Percentiles rank a stretch among this genome's conserved stretches.
Conservation (phyloP, 257 asterid genomes). For the Primulina huaijiensis region DNA sequence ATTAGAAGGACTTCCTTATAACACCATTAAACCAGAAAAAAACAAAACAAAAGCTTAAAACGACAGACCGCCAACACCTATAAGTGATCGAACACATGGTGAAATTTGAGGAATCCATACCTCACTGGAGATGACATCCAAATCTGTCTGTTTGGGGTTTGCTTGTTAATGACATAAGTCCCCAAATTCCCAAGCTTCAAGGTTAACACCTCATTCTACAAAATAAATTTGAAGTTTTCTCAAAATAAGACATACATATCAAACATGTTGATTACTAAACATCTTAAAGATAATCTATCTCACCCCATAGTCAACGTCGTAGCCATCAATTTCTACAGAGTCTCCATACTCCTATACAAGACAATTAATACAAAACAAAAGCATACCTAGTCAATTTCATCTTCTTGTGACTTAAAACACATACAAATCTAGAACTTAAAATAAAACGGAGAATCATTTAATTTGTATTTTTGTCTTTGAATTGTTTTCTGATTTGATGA, state of each 20-base stretch:
- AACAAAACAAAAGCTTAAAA: neutral
- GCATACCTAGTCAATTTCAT: neutral
- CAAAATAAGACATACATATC: conserved; percentile 14
- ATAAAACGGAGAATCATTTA: neutral
- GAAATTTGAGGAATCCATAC: conserved; percentile 37
- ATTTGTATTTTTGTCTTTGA: neutral
- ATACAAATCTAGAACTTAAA: neutral
- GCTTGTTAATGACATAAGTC: conserved; percentile 92
- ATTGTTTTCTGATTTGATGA: too few species aligned
- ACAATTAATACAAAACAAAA: conserved; percentile 8
- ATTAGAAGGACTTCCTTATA: neutral
- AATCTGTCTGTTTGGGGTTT: conserved; percentile 86
- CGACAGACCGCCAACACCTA: neutral
- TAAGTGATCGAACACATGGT: neutral
- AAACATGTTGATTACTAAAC: neutral
- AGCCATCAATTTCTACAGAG: conserved; percentile 73
- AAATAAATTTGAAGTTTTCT: conserved; percentile 11
- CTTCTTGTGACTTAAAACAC: neutral
- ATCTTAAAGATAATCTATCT: conserved; percentile 21
- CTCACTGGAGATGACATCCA: conserved; percentile 99
- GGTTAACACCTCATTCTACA: conserved; percentile 87
- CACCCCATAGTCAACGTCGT: conserved; percentile 87
- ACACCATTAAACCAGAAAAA: neutral
- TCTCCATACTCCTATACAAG: conserved; percentile 75
- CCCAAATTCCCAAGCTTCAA: conserved; percentile 84